These are phyloP conservation scores for Paramecium sonneborni DNA, from an alignment of 73 alveolate genomes.

Conservation along the genomic window DNA sequence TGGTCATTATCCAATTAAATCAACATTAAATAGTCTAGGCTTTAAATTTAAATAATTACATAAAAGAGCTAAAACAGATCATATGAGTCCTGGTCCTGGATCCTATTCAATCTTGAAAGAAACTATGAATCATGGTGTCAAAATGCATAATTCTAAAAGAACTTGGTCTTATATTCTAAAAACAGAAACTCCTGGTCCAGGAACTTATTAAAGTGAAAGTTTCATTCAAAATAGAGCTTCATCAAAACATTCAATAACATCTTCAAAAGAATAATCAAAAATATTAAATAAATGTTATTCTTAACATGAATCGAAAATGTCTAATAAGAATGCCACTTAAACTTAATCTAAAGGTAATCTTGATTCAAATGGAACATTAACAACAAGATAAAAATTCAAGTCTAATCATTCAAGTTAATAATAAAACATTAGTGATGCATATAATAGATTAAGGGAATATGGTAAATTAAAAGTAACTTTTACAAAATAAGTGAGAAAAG, in stretches of 20 bases:
- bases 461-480: slow-evolving; percentile 45
- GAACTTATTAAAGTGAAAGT: slow-evolving; percentile 9
- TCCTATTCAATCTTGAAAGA: background rate
- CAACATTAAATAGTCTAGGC: background rate
- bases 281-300: background rate
- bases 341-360: background rate
- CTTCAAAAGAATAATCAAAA: background rate
- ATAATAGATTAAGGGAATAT: slow-evolving; percentile 9
- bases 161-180: background rate
- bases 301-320: background rate
- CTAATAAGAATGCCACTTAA: background rate
- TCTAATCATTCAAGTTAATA: background rate
- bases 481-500: slow-evolving; percentile 40
- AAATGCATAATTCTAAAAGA: slow-evolving; percentile 18
- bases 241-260: background rate
- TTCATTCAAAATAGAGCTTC: background rate
- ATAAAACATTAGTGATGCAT: background rate
- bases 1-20: background rate
- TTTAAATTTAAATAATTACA: background rate
- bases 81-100: slow-evolving; percentile 56
- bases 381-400: background rate
- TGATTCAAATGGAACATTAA: background rate
- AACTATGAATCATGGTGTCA: background rate
- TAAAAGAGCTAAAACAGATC: background rate
- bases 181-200: slow-evolving; percentile 43